Base-by-base conservation (phyloP, 345 rosid genomes). In the Noccaea bulbosa region DNA sequence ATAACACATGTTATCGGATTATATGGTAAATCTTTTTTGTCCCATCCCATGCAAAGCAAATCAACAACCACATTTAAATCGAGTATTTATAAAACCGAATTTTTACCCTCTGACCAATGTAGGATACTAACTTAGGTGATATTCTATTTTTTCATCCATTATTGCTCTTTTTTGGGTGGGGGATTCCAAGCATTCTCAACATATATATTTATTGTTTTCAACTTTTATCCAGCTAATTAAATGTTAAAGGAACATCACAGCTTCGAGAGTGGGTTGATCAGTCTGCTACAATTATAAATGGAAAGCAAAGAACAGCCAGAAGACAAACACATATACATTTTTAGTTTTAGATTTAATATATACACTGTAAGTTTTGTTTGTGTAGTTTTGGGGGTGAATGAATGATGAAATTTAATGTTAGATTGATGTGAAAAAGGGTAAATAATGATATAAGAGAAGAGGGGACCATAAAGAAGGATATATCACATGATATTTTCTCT, bases 261-360 rank as follows among this genome's bases (percentile, higher is more conserved):
- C 5, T 40, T 58, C 7, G 34, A 58, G 50, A 48, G 54, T 20
- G 2, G 53, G 39, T 43, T 50, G 53, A 59, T 57, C 48, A 30
- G n/a, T 40, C 14, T 11, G 24, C 50, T 50, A 61, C 30, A 35
- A 33, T 34, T 44, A 14, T 11, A 67, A 60, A 51, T 33, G 55
- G 67, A 67, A 66, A 66, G 62, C 11, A 67, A 67, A 58, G 55
- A 67, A 74, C 73, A 74, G 62, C 73, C 73, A 67, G 52, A 60
- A 43, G 67, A 50, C 61, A 74, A 22, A 65, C 15, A 4, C 22
- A 50, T 41, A 20, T 14, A 74, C 57, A 59, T 11, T 41, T 66
- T 32, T 58, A 8, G 40, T 53, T 40, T 39, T n/a, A 32, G 11
- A 41, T 33, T 33, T n/a, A 27, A 11, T 44, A 17, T 24, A 44